A percentile compares a stretch with the other conserved stretches of the same genome.
These are phyloP conservation scores for Pseudogymnoascus sp. DNA, from an alignment of 2,329 filamentous ascomycete species.

Conservation along the genomic window DNA sequence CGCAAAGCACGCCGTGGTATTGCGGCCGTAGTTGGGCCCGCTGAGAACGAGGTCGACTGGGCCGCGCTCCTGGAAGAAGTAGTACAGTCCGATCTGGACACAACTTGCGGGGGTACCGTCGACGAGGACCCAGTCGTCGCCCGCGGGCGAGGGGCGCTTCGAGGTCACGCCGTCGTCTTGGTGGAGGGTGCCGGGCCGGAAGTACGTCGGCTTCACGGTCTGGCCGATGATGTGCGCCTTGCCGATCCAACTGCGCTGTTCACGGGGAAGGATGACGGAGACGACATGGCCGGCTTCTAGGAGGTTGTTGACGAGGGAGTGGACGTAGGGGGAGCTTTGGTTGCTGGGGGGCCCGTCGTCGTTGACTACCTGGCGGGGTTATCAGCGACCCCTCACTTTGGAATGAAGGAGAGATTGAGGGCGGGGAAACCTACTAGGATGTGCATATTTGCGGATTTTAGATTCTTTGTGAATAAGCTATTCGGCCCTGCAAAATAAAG, in stretches of 20 bases:
- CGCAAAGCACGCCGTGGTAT: conserved; percentile 73
- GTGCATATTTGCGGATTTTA: conserved; percentile 34
- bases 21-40: conserved; percentile 77
- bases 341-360: conserved; percentile 75
- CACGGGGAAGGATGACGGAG: conserved; percentile 83
- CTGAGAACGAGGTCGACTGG: conserved; percentile 70
- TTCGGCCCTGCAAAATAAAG: background rate
- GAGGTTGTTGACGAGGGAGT: conserved; percentile 63
- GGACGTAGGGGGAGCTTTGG: conserved; percentile 72
- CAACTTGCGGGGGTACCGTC: conserved; percentile 76
- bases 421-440: conserved; percentile 38
- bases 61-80: conserved; percentile 66
- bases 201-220: conserved; percentile 77
- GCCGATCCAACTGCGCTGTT: conserved; percentile 94
- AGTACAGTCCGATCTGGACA: conserved; percentile 73
- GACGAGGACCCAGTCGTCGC: conserved; percentile 73
- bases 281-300: conserved; percentile 74
- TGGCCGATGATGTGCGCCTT: conserved; percentile 95
- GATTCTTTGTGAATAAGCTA: background rate
- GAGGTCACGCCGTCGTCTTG: conserved; percentile 62
- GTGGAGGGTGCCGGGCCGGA: conserved; percentile 57
- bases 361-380: conserved; percentile 49
- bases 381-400: conserved; percentile 7
- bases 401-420: background rate
- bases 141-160: conserved; percentile 44